phyloP scores from a whole-genome alignment of 495 filamentous ascomycete species.

The Neurospora sp. region DNA sequence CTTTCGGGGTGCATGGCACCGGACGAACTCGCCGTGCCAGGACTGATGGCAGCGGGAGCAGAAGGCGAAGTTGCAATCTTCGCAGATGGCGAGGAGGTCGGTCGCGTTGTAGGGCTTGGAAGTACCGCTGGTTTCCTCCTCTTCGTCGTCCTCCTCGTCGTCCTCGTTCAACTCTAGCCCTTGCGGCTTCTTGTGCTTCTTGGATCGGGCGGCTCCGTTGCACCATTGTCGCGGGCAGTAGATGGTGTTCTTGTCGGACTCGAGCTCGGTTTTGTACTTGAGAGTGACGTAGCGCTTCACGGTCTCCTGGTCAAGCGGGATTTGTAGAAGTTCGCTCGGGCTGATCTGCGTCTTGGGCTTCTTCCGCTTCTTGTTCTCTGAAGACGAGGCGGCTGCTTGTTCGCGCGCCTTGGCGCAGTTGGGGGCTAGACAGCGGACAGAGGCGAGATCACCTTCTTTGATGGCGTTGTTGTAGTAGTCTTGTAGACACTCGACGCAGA shows the following conservation, averaged over 20 bases:
- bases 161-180: conserved; percentile 41
- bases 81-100: conserved; percentile 64
- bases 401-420: conserved; percentile 58
- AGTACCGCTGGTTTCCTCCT: conserved; percentile 18
- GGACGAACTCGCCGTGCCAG: conserved; percentile 80
- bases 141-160: conserved; percentile 27
- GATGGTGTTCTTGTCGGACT: conserved; percentile 83
- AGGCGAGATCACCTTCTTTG: conserved; percentile 67
- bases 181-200: conserved; percentile 63
- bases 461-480: conserved; percentile 87
- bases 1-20: conserved; percentile 48
- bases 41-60: conserved; percentile 54
- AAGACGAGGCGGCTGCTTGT: conserved; percentile 15
- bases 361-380: conserved; percentile 22
- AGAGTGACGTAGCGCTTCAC: conserved; percentile 81
- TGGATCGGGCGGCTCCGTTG: conserved; percentile 76
- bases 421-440: conserved; percentile 67
- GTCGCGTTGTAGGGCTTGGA: conserved; percentile 13
- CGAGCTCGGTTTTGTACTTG: conserved; percentile 84
- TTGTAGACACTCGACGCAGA: conserved; percentile 74
- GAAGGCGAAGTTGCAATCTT: conserved; percentile 86
- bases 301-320: conserved; percentile 59
- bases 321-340: conserved; percentile 81
- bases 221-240: conserved; percentile 94
- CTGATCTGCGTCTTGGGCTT: conserved; percentile 56